These are phyloP conservation scores for Linanthus parryae DNA, from an alignment of 148 eudicot species.

Conservation along the genomic window DNA sequence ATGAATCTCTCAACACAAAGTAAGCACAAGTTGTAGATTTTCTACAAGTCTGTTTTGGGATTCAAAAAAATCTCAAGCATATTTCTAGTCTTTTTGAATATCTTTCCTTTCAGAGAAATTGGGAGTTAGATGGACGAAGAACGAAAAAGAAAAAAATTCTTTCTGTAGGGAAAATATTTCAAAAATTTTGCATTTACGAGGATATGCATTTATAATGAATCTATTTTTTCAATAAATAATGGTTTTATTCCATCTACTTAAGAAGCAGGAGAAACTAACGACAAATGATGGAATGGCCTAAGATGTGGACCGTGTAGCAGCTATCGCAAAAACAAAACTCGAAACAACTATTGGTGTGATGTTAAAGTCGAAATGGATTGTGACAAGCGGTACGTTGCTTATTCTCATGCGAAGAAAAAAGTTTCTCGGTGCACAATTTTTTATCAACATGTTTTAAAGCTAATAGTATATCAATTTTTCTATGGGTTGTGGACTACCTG, in stretches of 20 bases:
- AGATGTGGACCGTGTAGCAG: constrained; percentile 59
- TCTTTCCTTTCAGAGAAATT: constrained; percentile 37
- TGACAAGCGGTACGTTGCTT: constrained; percentile 58
- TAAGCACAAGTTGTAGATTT: too few relatives aligned
- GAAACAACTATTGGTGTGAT: constrained; percentile 51
- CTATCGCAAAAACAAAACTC: constrained; percentile 40
- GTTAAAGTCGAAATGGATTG: constrained; percentile 36
- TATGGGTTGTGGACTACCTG: too few relatives aligned
- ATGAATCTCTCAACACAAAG: constrained; percentile 68
- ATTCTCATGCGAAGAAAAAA: too few relatives aligned
- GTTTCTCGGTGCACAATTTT: too few relatives aligned
- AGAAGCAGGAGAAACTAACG: constrained; percentile 47
- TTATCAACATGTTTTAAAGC: too few relatives aligned
- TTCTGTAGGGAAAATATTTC: constrained; percentile 65
- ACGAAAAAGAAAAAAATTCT: constrained; percentile 46
- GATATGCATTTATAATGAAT: background rate
- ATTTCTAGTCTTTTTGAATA: background rate
- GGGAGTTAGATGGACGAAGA: constrained; percentile 72
- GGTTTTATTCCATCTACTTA: constrained; percentile 29
- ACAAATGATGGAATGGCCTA: constrained; percentile 53
- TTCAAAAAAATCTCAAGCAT: too few relatives aligned
- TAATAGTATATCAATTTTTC: too few relatives aligned
- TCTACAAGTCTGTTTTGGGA: background rate
- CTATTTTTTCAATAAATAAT: background rate
- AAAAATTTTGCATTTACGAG: background rate